Evolutionary conservation across 1,284 basidiomycete species (phyloP).

Genomic region (Trichosporon sp.): DNA sequence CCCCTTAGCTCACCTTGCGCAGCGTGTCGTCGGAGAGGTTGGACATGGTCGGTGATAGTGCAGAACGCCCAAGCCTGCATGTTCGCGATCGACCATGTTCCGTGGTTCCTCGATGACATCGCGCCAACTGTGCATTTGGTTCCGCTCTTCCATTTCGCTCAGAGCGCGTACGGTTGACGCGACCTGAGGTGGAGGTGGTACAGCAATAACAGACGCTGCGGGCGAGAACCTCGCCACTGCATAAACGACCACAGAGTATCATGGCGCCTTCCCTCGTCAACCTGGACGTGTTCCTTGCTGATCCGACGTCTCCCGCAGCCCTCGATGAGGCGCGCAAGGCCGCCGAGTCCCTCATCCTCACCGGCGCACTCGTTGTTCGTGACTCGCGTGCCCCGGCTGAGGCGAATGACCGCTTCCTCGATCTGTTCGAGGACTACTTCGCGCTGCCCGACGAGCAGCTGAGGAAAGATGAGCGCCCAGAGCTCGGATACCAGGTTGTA

Average conservation of each 20-base stretch:
- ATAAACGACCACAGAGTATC: not conserved
- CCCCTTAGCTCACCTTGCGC: constrained; percentile 65
- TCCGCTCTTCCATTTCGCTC: not conserved
- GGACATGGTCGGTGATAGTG: constrained; percentile 61
- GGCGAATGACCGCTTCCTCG: constrained; percentile 76
- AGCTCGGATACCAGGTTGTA: constrained; percentile 63
- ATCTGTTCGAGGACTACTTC: constrained; percentile 84
- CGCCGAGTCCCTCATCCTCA: constrained; percentile 72
- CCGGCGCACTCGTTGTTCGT: constrained; percentile 75
- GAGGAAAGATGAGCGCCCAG: constrained; percentile 74
- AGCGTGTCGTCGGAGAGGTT: constrained; percentile 81
- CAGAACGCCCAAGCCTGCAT: not conserved
- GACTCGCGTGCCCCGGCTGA: constrained; percentile 80
- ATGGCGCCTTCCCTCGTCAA: constrained; percentile 59
- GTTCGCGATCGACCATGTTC: not conserved
- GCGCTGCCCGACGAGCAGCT: constrained; percentile 67
- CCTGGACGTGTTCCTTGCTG: constrained; percentile 70
- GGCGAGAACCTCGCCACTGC: not conserved
- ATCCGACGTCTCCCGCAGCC: constrained; percentile 60
- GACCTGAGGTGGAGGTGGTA: constrained; percentile 14
- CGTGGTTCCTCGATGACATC: constrained; percentile 6
- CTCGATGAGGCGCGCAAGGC: constrained; percentile 60
- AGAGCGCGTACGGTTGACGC: constrained; percentile 4
- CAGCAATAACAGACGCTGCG: not conserved
- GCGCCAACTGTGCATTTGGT: not conserved